Conservation (phyloP, 192 early-diverging fungal species). For the Podila horticola region DNA sequence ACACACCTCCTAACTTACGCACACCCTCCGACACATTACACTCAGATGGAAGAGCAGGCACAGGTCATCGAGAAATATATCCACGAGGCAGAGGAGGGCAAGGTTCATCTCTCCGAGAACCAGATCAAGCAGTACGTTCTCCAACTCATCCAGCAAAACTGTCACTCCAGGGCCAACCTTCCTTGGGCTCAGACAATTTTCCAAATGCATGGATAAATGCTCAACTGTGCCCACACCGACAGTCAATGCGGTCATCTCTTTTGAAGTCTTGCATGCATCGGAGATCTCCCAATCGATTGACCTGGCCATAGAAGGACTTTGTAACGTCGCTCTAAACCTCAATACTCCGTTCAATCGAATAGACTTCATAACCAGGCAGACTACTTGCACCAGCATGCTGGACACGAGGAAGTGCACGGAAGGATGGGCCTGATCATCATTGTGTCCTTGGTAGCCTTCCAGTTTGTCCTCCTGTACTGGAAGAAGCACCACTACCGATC, state of each 20-base stretch:
- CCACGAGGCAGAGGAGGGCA: slow-evolving; percentile 43
- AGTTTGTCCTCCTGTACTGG: slow-evolving; percentile 69
- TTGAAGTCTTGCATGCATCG: too few species aligned
- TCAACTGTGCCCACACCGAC: too few species aligned
- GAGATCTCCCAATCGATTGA: too few species aligned
- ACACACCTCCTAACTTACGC: neutral
- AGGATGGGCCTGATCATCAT: slow-evolving; percentile 67
- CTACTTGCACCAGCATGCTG: slow-evolving; percentile 47
- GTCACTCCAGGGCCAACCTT: too few species aligned
- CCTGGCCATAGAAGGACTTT: too few species aligned
- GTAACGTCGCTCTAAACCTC: too few species aligned
- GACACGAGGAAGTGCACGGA: slow-evolving; percentile 64
- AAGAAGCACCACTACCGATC: slow-evolving; percentile 68
- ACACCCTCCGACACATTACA: neutral
- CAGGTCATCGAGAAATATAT: slow-evolving; percentile 32
- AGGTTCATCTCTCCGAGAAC: slow-evolving; percentile 26
- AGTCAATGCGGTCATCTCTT: too few species aligned
- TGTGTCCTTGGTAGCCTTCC: slow-evolving; percentile 62
- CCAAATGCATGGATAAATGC: too few species aligned
- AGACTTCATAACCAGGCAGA: slow-evolving; percentile 49
- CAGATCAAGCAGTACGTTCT: slow-evolving; percentile 47
- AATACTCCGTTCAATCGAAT: neutral
- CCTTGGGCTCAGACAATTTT: too few species aligned
- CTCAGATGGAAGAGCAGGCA: slow-evolving; percentile 40
- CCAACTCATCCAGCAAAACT: neutral